Evolutionary conservation across 1,284 basidiomycete genomes (phyloP), one percentile per base, ranked within the genome.

Genomic region (Ceratorhiza oryzae-sativae): DNA sequence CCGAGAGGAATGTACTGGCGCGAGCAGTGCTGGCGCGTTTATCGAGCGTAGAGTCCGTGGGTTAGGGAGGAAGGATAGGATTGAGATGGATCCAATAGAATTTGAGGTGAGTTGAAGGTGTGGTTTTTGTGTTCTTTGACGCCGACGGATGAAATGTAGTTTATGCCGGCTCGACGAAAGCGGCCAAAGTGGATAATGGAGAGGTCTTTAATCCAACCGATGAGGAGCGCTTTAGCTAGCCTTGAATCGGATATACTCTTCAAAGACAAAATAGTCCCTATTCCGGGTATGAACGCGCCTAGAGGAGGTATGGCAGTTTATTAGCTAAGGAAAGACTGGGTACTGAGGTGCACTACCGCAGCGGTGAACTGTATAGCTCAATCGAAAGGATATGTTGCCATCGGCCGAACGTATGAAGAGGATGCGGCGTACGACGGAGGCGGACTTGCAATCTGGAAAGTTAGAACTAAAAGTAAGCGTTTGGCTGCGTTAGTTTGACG

Each of bases 301-400:
- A 20, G 65, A 58, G 65, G 65, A 42, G 65, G 65, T 70, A 58
- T 30, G 65, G 36, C 4, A 18, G 23, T 12, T 34, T 20, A 46
- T 3, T 23, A 5, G 20, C 30, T 2, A 9, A 27, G 0, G 23
- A 27, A 15, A 23, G n/a, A 12, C 25, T 30, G 8, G n/a, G n/a
- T n/a, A 18, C 27, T 56, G 15, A 70, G 15, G 3, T 41, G 23
- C 23, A 18, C 3, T 25, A 9, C 2, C 20, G 41, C 27, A 70
- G 65, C 65, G 13, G 65, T 70, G 20, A 70, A 70, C n/a, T 70
- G 39, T 34, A 70, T 70, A 32, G 39, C 65, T 32, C 65, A 70
- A 36, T 27, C 65, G 6, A 70, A 32, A 34, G 65, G 65, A 6
- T 70, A 58, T 23, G 41, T 70, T 45, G 65, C 65, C 34, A 53